Conservation (phyloP, 208 protist species). For the Leishmania mexicana region DNA sequence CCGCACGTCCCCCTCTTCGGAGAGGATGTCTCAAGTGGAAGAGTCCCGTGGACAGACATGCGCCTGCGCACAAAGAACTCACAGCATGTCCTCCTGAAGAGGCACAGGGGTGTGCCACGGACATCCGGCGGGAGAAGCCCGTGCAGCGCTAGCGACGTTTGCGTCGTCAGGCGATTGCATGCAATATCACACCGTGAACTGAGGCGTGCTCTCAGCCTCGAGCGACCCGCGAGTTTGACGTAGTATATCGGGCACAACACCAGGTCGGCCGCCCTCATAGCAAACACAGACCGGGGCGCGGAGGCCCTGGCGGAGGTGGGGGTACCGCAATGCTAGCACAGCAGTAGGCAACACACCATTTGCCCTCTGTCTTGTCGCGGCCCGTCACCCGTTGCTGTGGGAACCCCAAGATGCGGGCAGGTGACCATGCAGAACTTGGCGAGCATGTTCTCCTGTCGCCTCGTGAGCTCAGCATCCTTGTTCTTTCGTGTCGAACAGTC, state of each 20-base stretch:
- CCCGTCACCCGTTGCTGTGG: not conserved
- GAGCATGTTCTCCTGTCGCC: not conserved
- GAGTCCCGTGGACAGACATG: not conserved
- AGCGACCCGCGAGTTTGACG: not conserved
- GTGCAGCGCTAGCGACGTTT: not conserved
- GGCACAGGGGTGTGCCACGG: not conserved
- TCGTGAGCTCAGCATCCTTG: not conserved
- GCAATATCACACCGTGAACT: not conserved
- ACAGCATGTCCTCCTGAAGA: not conserved
- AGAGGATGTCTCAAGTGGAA: not conserved
- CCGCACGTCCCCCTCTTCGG: not conserved
- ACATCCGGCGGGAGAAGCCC: not conserved
- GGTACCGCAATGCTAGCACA: not conserved
- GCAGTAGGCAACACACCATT: not conserved
- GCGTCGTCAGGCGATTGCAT: not conserved
- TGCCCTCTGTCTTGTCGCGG: not conserved
- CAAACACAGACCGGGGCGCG: not conserved
- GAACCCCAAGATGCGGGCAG: not conserved
- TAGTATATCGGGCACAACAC: not conserved
- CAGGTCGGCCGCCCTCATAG: not conserved
- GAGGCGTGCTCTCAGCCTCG: not conserved
- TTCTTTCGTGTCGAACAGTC: not conserved
- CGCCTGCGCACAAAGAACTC: not conserved
- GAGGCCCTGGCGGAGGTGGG: not conserved
- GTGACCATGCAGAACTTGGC: not conserved